Evolutionary conservation across 108 stramenopile species (phyloP), one percentile per base, ranked within the genome.

Genomic region (Nannochloropsis oceanica): DNA sequence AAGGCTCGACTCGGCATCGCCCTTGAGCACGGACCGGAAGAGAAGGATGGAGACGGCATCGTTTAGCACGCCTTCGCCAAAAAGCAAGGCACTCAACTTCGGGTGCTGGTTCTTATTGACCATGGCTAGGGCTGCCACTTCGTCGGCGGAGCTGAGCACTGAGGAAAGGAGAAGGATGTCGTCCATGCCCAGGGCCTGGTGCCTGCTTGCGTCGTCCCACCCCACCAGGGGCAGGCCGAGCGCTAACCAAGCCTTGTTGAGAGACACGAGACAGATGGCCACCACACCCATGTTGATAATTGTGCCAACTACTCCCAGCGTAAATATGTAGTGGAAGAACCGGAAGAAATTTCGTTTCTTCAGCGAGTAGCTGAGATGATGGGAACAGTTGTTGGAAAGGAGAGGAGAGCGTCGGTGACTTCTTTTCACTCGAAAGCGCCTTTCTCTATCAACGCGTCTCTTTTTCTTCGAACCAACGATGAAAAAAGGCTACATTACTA

Each of bases 31-130:
- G 80, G 89, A 80, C 22, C 89, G 88, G 83, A 91, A 91, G 43
- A 91, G 90, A 42, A 91, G 89, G 81, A 91, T 91, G 43, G 87
- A 87, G 42, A 91, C 87, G 5, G 91, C 90, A 27, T 91, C 91
- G 44, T 91, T 91, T 9, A 91, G 44, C 5, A 91, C 91, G 27
- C 91, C 91, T 79, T 91, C 91, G 8, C 91, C 91, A 84, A 91
- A 91, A 14, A 91, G 89, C 14, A 91, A 86, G 27, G 91, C 91
- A 27, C 88, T 89, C 1, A 90, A 89, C 84, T 90, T 90, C 0
- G 89, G 89, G 46, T 84, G 89, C 34, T 86, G 44, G 25, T 82
- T 44, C 85, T 84, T 43, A 20, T 89, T 89, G 44, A 90, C 89
- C 73, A 90, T 84, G 83, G 83, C 80, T n/a, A 90, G 79, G 11